phyloP scores from a whole-genome alignment of 2,329 filamentous ascomycete species.

The Bipolaris oryzae region DNA sequence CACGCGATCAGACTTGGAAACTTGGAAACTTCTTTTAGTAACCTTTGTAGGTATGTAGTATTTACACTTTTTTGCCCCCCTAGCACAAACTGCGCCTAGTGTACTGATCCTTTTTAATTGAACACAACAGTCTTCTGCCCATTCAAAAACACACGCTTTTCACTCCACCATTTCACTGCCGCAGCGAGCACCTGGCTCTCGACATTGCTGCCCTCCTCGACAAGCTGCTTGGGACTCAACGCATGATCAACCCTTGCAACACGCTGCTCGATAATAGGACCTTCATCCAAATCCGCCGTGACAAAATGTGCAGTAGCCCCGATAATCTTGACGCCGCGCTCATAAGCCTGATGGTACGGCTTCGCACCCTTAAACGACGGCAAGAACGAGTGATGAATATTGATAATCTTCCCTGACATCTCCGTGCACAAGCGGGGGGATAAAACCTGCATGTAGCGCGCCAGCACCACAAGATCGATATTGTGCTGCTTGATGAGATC shows the following conservation, averaged over 20 bases:
- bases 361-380: conserved; percentile 87
- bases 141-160: conserved; percentile 78
- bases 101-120: conserved; percentile 44
- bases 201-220: conserved; percentile 80
- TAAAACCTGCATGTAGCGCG: conserved; percentile 87
- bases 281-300: conserved; percentile 83
- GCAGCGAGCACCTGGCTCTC: conserved; percentile 82
- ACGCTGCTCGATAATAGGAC: conserved; percentile 86
- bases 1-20: too few relatives aligned
- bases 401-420: conserved; percentile 88
- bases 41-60: too few relatives aligned
- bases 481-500: conserved; percentile 70
- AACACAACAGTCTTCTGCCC: conserved; percentile 82
- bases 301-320: conserved; percentile 87
- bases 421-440: conserved; percentile 74
- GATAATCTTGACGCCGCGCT: conserved; percentile 86
- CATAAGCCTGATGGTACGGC: conserved; percentile 86
- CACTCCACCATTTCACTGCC: conserved; percentile 83
- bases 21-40: too few relatives aligned
- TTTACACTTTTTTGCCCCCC: too few relatives aligned
- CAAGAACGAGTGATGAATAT: conserved; percentile 88
- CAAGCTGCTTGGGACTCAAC: conserved; percentile 75
- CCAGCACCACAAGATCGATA: conserved; percentile 80
- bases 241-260: conserved; percentile 77
- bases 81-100: not conserved